Evolutionary conservation across 1,284 basidiomycete species (phyloP).

Genomic region (Cutaneotrichosporon cavernicola): DNA sequence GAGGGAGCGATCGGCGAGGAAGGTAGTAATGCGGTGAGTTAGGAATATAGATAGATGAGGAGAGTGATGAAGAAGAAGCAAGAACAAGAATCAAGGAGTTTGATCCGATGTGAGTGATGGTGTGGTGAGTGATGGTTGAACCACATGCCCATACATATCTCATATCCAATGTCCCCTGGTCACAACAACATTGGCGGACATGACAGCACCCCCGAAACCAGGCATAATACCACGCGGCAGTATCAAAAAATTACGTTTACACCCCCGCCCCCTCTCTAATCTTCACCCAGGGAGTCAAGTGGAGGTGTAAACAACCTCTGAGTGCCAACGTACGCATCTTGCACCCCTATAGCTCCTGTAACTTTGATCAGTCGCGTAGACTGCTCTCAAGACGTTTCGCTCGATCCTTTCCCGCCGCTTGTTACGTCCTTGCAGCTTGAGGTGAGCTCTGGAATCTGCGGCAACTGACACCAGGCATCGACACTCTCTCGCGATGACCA

Average conservation of each 20-base stretch:
- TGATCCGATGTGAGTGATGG: not conserved
- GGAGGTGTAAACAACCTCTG: not conserved
- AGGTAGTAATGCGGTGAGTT: not conserved
- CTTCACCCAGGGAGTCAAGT: not conserved
- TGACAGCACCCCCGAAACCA: not conserved
- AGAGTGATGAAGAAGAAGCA: not conserved
- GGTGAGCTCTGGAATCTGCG: not conserved
- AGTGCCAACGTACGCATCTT: not conserved
- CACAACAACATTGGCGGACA: not conserved
- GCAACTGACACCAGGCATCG: not conserved
- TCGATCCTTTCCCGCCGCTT: not conserved
- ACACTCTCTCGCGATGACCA: conserved; percentile 12
- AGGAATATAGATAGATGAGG: not conserved
- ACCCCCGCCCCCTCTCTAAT: not conserved
- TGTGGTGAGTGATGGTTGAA: too few relatives aligned
- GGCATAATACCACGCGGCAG: not conserved
- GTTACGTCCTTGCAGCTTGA: not conserved
- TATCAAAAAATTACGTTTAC: not conserved
- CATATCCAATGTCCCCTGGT: not conserved
- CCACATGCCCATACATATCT: too few relatives aligned
- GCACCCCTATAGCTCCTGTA: not conserved
- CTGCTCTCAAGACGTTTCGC: conserved; percentile 7
- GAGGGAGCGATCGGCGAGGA: not conserved
- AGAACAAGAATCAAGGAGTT: not conserved
- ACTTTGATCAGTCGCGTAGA: not conserved